A percentile compares a stretch with the other conserved stretches of the same genome.
These are phyloP conservation scores for Fusarium sarcochroum DNA, from an alignment of 2,329 filamentous ascomycete genomes.

Conservation along the genomic window DNA sequence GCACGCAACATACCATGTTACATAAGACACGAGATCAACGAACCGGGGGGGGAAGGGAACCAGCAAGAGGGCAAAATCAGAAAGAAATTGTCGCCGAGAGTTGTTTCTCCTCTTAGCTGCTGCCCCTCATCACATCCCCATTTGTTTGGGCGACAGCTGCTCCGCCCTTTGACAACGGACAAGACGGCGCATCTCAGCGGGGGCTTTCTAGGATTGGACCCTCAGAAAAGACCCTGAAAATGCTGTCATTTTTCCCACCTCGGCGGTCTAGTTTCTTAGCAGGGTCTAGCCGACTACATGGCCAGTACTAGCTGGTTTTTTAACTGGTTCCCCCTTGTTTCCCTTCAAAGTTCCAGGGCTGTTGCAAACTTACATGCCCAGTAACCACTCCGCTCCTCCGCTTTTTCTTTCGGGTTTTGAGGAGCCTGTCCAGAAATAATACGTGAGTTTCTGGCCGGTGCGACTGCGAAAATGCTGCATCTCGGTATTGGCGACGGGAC, in stretches of 20 bases:
- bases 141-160: conserved; percentile 7
- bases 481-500: conserved; percentile 12
- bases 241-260: conserved; percentile 33
- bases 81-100: conserved; percentile 10
- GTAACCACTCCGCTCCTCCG: conserved; percentile 10
- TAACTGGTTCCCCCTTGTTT: conserved; percentile 14
- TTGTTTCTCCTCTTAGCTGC: conserved; percentile 10
- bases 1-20: not conserved
- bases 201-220: conserved; percentile 25
- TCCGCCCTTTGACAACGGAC: conserved; percentile 19
- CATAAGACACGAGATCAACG: not conserved
- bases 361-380: conserved; percentile 4
- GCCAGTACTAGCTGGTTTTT: conserved; percentile 20
- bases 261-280: conserved; percentile 23
- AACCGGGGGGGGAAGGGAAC: no score
- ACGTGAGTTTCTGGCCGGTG: not conserved
- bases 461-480: conserved; percentile 2
- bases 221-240: conserved; percentile 40
- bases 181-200: conserved; percentile 22
- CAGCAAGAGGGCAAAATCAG: not conserved
- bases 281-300: conserved; percentile 12
- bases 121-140: conserved; percentile 17
- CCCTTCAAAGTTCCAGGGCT: conserved; percentile 27
- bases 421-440: not conserved
- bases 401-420: conserved; percentile 12